Conservation (phyloP, 768 basidiomycete species). For the Strobilomyces confusus region DNA sequence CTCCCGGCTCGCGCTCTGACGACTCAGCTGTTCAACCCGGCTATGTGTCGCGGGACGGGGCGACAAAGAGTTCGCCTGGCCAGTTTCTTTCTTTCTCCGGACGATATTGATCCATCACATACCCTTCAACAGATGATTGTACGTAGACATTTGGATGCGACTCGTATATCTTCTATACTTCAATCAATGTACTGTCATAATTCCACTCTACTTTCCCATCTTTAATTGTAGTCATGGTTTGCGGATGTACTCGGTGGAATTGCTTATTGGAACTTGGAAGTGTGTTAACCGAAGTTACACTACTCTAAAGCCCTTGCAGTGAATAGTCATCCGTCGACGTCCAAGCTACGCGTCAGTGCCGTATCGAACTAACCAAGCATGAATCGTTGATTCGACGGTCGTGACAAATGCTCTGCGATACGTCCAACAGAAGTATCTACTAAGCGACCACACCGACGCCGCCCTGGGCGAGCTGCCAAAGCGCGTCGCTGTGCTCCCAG, state of each 20-base stretch:
- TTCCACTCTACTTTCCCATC: conserved; percentile 13
- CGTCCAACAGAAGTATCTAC: not conserved
- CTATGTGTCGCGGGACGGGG: conserved; percentile 2
- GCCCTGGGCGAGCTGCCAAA: conserved; percentile 8
- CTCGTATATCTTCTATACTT: conserved; percentile 1
- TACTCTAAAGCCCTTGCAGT: not conserved
- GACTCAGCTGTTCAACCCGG: not conserved
- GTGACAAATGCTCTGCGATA: not conserved
- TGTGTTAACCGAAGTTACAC: not conserved
- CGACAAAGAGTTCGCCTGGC: not conserved
- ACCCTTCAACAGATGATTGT: conserved; percentile 1
- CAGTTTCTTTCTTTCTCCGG: conserved; percentile 12
- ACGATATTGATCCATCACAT: conserved; percentile 10
- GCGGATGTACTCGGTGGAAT: not conserved
- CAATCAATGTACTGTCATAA: conserved; percentile 7
- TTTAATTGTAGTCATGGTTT: conserved; percentile 5
- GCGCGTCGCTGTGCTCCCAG: conserved; percentile 5
- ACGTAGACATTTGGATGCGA: no score
- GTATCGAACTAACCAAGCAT: not conserved
- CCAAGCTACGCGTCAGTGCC: no score
- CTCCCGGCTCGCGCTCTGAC: conserved; percentile 9
- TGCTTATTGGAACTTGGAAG: no score
- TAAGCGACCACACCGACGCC: not conserved
- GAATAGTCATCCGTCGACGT: not conserved
- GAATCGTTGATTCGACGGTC: not conserved